Base-by-base conservation (phyloP, 805 yeast genomes). In the Sugiyamaella valdiviana region DNA sequence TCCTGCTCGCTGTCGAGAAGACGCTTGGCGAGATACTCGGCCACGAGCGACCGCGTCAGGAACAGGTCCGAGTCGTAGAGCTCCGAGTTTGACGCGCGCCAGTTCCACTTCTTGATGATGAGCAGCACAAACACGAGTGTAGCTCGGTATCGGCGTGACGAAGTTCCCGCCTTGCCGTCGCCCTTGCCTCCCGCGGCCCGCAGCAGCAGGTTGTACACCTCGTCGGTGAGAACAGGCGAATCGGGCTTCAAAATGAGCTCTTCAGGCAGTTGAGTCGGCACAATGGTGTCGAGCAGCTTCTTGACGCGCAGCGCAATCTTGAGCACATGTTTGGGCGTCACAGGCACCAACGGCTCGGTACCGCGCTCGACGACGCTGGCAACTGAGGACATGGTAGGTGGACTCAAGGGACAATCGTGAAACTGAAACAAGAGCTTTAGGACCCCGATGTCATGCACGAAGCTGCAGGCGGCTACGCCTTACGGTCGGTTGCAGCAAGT, bases 131-230 rank as follows among this genome's bases (percentile, higher is more conserved):
- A 88, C 0, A 86, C 73, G 41, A 87, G 63, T 20, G 79, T 47
- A 0, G 89, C 81, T 46, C 83, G 76, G 61, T 86, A 86, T 59
- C 80, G 79, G 56, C 74, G 70, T 0, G 82, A 71, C 1, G 82
- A 72, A 0, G 82, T 67, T 0, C 79, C 80, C 20, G 64, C 60
- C 44, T 70, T 65, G 2, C 83, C 85, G 42, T 76, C 66, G 4
- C 87, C 87, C 43, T 71, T 71, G 17, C 95, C 95, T 7, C 95
- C 95, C 16, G 95, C 95, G 5, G 95, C 93, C 23, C 73, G 75
- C 47, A 76, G 71, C 1, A 80, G 83, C 50, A 86, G 71, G 12
- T 71, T 62, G n/a, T 84, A 62, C 1, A 85, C 85, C 15, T 72
- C 70, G 2, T 71, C 70, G 52, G 78, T 82, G 48, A 87, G 64